Evolutionary conservation across 2,329 filamentous ascomycete species (phyloP).

Genomic region (Calonectria crousiana): DNA sequence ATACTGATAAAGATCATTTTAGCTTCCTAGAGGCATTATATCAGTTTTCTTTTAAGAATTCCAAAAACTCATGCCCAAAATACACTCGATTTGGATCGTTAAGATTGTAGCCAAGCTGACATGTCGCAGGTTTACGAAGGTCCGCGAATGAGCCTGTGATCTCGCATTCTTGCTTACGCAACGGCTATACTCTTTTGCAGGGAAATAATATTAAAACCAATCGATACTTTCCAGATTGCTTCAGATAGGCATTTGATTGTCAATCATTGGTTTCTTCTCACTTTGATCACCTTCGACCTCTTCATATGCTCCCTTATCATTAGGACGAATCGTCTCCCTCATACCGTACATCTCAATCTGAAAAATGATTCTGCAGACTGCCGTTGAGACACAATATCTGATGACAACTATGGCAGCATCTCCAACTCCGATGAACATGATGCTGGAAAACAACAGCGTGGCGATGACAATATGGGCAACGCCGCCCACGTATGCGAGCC

Average conservation of each 20-base stretch:
- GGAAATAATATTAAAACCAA: not conserved
- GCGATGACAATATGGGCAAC: not conserved
- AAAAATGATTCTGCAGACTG: not conserved
- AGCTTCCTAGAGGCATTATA: no score
- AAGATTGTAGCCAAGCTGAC: no score
- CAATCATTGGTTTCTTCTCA: not conserved
- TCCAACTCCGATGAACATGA: not conserved
- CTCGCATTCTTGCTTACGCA: not conserved
- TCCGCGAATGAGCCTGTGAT: not conserved
- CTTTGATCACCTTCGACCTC: not conserved
- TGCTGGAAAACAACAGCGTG: not conserved
- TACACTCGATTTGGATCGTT: no score
- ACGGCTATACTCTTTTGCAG: not conserved
- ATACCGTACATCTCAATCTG: slow-evolving; percentile 1
- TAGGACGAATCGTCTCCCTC: not conserved
- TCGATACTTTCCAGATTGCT: not conserved
- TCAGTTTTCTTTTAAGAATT: no score
- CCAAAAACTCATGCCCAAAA: no score
- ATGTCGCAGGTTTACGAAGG: no score
- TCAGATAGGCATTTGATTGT: not conserved
- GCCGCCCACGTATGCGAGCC: not conserved
- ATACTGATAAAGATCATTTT: no score
- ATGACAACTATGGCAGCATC: not conserved
- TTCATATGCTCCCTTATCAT: not conserved
- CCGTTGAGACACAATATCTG: not conserved